Base-by-base conservation (phyloP, 257 asterid genomes). In the Echites panduratus region DNA sequence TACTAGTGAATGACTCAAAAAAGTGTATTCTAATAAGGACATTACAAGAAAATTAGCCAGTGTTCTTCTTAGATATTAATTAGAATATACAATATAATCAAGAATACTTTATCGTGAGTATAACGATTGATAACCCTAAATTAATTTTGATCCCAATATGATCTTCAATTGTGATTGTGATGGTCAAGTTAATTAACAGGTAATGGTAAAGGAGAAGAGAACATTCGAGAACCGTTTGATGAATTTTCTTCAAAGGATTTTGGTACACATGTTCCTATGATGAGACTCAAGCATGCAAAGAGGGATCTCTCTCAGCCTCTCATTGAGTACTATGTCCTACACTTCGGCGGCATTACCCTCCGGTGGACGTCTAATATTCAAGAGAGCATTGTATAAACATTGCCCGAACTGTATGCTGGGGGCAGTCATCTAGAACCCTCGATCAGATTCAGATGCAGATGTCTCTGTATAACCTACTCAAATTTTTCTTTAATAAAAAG, bases 271-370 rank as follows among this genome's bases (percentile, higher is more conserved):
- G 50, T 67, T 47, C 11, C 1, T 19, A 41, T 9, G 70, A 65
- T 65, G 59, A 68, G 72, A 56, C 75, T 56, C 43, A 8, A 54
- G 56, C 68, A 71, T 43, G 74, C 24, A 20, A 16, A 13, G 20
- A 6, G 58, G 74, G 17, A 14, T 7, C 74, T 44, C n/a, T 70
- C 9, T 11, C 38, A 32, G 65, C 74, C 7, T n/a, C 65, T 35
- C n/a, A 70, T 38, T 41, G 32, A 8, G 12, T 26, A 13, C 62
- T n/a, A 22, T 57, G 0, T 44, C 45, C 20, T 13, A 56, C 54
- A 74, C 40, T 41, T 41, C 7, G 14, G 5, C 2, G n/a, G 7
- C 16, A 5, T 5, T 50, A 48, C 53, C 47, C 52, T 13, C 3
- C 52, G 0, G 13, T 35, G 44, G 58, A 66, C 20, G n/a, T 7